Evolutionary conservation across 225 moss, liverwort and hornwort species (phyloP), one percentile per base, ranked within the genome.

Genomic region (Pseudisothecium myosuroides): DNA sequence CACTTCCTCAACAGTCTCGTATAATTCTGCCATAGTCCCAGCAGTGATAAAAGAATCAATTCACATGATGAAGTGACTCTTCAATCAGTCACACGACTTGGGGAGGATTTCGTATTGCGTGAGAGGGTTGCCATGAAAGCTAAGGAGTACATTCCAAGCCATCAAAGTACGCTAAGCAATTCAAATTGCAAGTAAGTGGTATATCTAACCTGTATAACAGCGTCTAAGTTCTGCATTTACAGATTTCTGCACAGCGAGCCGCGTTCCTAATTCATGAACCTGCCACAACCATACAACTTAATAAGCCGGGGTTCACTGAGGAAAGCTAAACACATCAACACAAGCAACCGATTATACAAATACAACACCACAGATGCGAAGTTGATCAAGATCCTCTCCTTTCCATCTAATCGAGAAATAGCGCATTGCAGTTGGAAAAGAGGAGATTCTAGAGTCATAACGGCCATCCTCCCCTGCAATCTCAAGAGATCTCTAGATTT

Each of bases 181-280:
- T 85, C 55, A 16, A 87, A 84, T 36, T 41, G 18, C 64, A 87
- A 69, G 80, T 45, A 45, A 78, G 66, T 28, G n/a, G 63, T 62
- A 55, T 29, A 68, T 54, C 43, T 11, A 86, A 97, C 97, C 96
- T 94, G 95, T 94, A 91, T 98, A 98, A 84, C 94, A 96, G n/a
- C 94, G 94, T 86, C 91, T 84, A 55, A 96, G 91, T 85, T 98
- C 96, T 82, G 87, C 75, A 87, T 94, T 96, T 78, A 98, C 91
- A 75, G 96, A 94, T 89, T 96, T 98, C 83, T 98, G 98, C 90
- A 96, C 92, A 81, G 96, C 96, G 89, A 98, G 91, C 72, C 95
- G 94, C 59, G 96, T 98, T 84, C 94, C 96, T n/a, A 96, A 89
- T 80, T 98, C 98, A 87, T 98, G 96, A 89, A 98, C 94, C 96